phyloP scores from a whole-genome alignment of 306 rosid species.

The Rosa chinensis region DNA sequence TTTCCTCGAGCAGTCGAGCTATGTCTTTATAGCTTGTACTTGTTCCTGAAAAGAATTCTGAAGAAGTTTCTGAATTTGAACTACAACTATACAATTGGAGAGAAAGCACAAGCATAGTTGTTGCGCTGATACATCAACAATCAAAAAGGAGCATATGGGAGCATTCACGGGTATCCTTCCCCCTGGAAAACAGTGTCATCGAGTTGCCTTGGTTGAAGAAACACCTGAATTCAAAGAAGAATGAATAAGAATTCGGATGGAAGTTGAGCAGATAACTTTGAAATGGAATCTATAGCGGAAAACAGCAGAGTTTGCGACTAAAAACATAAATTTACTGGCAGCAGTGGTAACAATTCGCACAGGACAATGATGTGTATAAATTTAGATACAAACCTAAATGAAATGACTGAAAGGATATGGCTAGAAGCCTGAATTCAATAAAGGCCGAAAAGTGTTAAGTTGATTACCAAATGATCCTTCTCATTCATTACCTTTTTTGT shows the following conservation, averaged over 20 bases:
- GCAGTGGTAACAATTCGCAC: not conserved
- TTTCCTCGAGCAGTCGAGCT: not conserved
- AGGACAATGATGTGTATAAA: not conserved
- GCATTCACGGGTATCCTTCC: not conserved
- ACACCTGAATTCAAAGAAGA: slow-evolving; percentile 39
- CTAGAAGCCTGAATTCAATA: not conserved
- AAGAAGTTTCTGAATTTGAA: not conserved
- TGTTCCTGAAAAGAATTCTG: slow-evolving; percentile 2
- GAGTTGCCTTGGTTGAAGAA: slow-evolving; percentile 27
- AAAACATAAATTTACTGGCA: not conserved
- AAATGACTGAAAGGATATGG: not conserved
- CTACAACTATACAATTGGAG: slow-evolving; percentile 9
- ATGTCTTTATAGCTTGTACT: slow-evolving; percentile 1
- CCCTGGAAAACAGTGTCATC: slow-evolving; percentile 15
- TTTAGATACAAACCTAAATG: not conserved
- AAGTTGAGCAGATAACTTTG: not conserved
- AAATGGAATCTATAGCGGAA: not conserved
- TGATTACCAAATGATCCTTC: not conserved
- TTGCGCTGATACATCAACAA: not conserved
- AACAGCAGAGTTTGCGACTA: not conserved
- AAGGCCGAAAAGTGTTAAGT: not conserved
- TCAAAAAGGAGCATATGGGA: not conserved
- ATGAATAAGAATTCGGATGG: not conserved
- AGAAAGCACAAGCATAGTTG: not conserved
- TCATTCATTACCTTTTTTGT: slow-evolving; percentile 44